Evolutionary conservation across 441 rosid genomes (phyloP), one percentile per base, ranked within the genome.

Genomic region (Kokia cookei): DNA sequence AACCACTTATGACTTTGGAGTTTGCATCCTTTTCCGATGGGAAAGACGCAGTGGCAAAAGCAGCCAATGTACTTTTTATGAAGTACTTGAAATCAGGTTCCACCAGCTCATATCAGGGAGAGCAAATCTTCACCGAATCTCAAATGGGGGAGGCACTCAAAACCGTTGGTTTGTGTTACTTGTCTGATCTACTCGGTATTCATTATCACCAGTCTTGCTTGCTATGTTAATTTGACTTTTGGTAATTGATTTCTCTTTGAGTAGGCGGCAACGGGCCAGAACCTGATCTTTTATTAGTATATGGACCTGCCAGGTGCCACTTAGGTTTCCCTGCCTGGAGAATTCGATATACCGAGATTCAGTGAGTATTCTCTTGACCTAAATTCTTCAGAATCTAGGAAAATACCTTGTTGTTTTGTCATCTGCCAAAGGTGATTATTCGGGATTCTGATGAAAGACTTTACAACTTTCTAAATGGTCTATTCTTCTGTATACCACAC

Each of bases 281-380:
- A 15, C 98, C 95, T 54, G 97, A 93, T 75, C 88, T 95, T 65
- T 76, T 93, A 51, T 84, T 95, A 48, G 91, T 93, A 77, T 91
- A 90, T 86, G 98, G 93, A 76, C 96, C 97, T 53, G 84, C 83
- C 66, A 87, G 97, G 83, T 89, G 97, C 84, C 97, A 91, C 75
- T 85, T 84, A 17, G 98, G 98, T 76, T 95, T 93, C 79, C 98
- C 99, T 14, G 86, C 96, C 11, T 93, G 98, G 98, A 85, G 97
- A 86, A 83, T 93, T 71, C 88, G 88, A 73, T 95, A 89, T 71
- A 88, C 97, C 2, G 98, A 96, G 93, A 90, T 96, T 70, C 74
- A 86, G 97, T 93, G 77, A 70, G 92, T 85, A 17, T 65, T 85
- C 75, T 64, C 45, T 61, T 64, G 47, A 32, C 14, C 37, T 69